Conservation (phyloP, 2,329 filamentous ascomycete genomes). For the Colletotrichum tropicicola region DNA sequence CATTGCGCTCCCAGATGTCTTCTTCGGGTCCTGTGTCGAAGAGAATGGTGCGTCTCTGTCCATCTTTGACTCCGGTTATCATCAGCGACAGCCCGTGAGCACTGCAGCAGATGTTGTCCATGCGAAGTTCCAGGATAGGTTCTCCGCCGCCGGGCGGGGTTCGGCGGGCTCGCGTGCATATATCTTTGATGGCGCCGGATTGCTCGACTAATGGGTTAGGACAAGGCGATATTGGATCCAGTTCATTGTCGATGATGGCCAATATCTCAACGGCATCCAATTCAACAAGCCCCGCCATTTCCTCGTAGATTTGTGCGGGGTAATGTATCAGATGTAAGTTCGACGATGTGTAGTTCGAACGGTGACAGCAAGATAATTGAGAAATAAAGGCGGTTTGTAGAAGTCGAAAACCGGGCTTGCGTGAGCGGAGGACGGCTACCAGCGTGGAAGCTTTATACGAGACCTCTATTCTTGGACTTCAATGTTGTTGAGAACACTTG, state of each 20-base stretch:
- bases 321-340: too few species aligned
- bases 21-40: constrained; percentile 65
- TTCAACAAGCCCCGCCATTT: constrained; percentile 25
- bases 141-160: constrained; percentile 45
- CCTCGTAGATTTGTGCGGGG: background rate
- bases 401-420: too few species aligned
- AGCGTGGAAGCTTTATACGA: too few species aligned
- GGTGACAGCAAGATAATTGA: too few species aligned
- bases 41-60: constrained; percentile 54
- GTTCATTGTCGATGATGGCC: constrained; percentile 63
- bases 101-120: constrained; percentile 61
- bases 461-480: too few species aligned
- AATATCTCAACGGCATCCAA: constrained; percentile 51
- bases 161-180: constrained; percentile 47
- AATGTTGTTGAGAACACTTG: too few species aligned
- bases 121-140: constrained; percentile 53
- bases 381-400: too few species aligned
- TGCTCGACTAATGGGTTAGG: constrained; percentile 52
- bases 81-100: constrained; percentile 63
- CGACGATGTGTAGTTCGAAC: too few species aligned
- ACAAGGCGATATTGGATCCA: constrained; percentile 60
- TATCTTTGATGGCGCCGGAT: constrained; percentile 49
- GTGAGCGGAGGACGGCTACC: too few species aligned
- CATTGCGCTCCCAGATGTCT: constrained; percentile 59
- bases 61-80: constrained; percentile 56